Percentiles rank a stretch among this genome's conserved stretches.
These are phyloP conservation scores for Spirogloea muscicola DNA, from an alignment of 139 green algal genomes.

Conservation along the genomic window DNA sequence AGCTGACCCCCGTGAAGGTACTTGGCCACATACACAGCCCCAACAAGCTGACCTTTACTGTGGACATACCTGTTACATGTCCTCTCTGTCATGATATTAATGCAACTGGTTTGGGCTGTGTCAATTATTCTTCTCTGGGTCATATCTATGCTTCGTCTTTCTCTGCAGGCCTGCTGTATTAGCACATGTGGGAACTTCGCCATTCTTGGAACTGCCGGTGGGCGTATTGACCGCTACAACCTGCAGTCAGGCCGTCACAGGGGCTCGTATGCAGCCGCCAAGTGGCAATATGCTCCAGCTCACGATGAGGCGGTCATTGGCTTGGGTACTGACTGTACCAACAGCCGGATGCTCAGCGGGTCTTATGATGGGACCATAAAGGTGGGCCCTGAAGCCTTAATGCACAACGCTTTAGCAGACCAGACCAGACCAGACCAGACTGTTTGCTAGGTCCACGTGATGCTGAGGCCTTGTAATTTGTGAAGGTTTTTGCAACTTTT, in stretches of 20 bases:
- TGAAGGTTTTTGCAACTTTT: too few relatives aligned
- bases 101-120: too few relatives aligned
- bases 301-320: slow-evolving; percentile 70
- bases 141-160: too few relatives aligned
- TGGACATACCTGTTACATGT: too few relatives aligned
- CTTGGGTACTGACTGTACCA: slow-evolving; percentile 56
- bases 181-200: slow-evolving; percentile 94
- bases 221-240: slow-evolving; percentile 91
- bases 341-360: slow-evolving; percentile 59
- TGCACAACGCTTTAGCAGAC: background rate
- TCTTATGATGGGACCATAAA: slow-evolving; percentile 25
- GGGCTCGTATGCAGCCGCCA: slow-evolving; percentile 29
- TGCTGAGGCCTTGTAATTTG: too few relatives aligned
- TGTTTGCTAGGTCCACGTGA: too few relatives aligned
- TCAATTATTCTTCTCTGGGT: too few relatives aligned
- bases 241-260: slow-evolving; percentile 66
- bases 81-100: too few relatives aligned
- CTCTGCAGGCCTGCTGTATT: slow-evolving; percentile 59
- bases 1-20: slow-evolving; percentile 24
- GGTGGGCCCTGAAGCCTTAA: slow-evolving; percentile 2
- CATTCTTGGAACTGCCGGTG: slow-evolving; percentile 72
- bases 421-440: too few relatives aligned
- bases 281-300: slow-evolving; percentile 35
- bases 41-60: too few relatives aligned
- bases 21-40: too few relatives aligned